A percentile compares a stretch with the other conserved stretches of the same genome.
Evolutionary conservation across 1,284 basidiomycete species (phyloP).

Genomic region (Fomes fomentarius): DNA sequence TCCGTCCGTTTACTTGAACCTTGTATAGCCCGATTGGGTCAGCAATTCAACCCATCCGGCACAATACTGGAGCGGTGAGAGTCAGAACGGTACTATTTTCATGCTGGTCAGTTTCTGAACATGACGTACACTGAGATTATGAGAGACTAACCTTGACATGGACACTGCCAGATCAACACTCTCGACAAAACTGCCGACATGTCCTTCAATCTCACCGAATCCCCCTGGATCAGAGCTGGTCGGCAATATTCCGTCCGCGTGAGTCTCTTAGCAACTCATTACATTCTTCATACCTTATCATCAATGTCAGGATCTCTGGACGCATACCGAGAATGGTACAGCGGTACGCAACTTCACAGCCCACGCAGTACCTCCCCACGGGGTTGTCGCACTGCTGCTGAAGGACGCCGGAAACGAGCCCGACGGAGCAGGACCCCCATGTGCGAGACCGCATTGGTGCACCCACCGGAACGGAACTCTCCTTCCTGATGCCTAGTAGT

Average conservation of each 20-base stretch:
- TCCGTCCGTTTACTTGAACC: too few species aligned
- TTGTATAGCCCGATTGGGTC: conserved; percentile 48
- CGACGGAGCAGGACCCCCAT: conserved; percentile 39
- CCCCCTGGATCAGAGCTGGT: conserved; percentile 70
- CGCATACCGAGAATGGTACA: conserved; percentile 70
- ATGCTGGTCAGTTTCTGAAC: conserved; percentile 37
- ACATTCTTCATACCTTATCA: background rate
- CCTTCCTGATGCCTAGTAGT: conserved; percentile 12
- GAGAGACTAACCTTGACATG: too few species aligned
- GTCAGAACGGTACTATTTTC: conserved; percentile 49
- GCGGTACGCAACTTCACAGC: conserved; percentile 66
- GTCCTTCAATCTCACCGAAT: conserved; percentile 68
- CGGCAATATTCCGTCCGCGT: conserved; percentile 64
- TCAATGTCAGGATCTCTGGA: conserved; percentile 59
- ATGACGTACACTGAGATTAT: too few species aligned
- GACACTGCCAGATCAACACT: conserved; percentile 39
- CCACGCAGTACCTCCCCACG: conserved; percentile 60
- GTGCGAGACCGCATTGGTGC: conserved; percentile 30
- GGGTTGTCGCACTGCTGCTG: conserved; percentile 68
- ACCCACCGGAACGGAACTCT: conserved; percentile 31
- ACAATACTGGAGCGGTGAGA: conserved; percentile 56
- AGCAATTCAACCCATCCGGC: conserved; percentile 49
- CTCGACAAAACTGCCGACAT: conserved; percentile 56
- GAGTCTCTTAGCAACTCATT: conserved; percentile 23
- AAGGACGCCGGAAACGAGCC: conserved; percentile 71